Evolutionary conservation across 2,329 filamentous ascomycete species (phyloP).

Genomic region (Zymoseptoria crescenta): DNA sequence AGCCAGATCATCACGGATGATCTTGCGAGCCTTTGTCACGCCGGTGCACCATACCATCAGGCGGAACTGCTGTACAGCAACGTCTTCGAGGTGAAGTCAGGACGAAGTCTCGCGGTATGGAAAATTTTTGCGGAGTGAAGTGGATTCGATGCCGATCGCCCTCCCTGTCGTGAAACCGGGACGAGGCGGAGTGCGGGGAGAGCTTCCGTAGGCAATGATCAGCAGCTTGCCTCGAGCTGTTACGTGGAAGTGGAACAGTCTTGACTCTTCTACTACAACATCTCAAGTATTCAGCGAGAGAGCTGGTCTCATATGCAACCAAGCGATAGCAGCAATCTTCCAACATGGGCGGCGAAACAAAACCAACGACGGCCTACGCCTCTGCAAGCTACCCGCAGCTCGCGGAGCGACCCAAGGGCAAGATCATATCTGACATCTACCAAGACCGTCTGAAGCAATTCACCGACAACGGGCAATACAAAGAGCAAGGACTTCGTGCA

Average conservation of each 20-base stretch:
- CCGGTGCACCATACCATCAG: background rate
- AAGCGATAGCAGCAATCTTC: background rate
- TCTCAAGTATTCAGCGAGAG: background rate
- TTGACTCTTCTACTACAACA: background rate
- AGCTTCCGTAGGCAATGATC: background rate
- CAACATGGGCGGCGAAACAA: slow-evolving; percentile 33
- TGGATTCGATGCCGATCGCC: background rate
- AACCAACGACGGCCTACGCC: slow-evolving; percentile 19
- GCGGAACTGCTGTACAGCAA: background rate
- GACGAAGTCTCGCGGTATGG: background rate
- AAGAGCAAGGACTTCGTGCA: slow-evolving; percentile 38
- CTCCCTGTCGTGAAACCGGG: background rate
- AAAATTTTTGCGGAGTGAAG: background rate
- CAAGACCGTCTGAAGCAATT: slow-evolving; percentile 75
- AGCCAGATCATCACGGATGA: background rate
- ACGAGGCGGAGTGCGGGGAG: no score
- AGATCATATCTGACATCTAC: slow-evolving; percentile 79
- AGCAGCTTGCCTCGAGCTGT: background rate
- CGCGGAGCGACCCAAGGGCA: slow-evolving; percentile 52
- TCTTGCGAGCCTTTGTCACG: background rate
- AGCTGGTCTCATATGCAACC: background rate
- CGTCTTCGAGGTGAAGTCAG: background rate
- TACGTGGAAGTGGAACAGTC: background rate
- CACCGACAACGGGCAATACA: slow-evolving; percentile 61
- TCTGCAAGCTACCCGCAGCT: slow-evolving; percentile 42